phyloP scores from a whole-genome alignment of 2,329 filamentous ascomycete genomes.

The Penicillium crustosum region DNA sequence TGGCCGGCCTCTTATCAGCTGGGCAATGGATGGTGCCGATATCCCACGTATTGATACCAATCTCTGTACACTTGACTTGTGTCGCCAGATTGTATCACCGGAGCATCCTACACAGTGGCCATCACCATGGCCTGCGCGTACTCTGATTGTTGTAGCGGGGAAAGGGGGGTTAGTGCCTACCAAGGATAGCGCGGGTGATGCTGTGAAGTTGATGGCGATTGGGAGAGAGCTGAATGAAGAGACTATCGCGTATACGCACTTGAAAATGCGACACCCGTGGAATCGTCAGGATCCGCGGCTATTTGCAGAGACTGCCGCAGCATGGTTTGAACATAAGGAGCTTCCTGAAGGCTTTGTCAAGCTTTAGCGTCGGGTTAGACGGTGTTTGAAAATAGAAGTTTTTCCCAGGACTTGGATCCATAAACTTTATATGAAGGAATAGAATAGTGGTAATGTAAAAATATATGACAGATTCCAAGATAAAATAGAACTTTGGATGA shows the following conservation, averaged over 20 bases:
- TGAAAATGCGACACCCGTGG: conserved; percentile 14
- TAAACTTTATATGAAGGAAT: no score
- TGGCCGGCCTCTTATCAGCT: conserved; percentile 1
- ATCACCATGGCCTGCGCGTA: conserved; percentile 10
- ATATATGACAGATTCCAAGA: no score
- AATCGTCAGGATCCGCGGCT: conserved; percentile 10
- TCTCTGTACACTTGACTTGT: conserved; percentile 6
- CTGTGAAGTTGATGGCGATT: conserved; percentile 5
- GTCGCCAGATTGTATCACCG: conserved; percentile 2
- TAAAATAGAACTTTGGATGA: no score
- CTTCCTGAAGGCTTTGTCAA: conserved; percentile 4
- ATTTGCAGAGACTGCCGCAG: conserved; percentile 4
- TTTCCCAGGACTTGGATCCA: no score
- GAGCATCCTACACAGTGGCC: not conserved
- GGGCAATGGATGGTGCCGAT: conserved; percentile 14
- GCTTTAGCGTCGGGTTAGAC: not conserved
- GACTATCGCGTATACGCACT: conserved; percentile 9
- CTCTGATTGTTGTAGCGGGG: conserved; percentile 10
- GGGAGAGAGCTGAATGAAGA: conserved; percentile 4
- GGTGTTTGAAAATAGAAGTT: no score
- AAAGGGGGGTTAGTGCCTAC: conserved; percentile 11
- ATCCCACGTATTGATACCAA: conserved; percentile 6
- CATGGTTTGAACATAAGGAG: conserved; percentile 9
- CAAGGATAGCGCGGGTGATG: conserved; percentile 1
- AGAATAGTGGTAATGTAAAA: no score